Percentiles rank a stretch among this genome's conserved stretches.
phyloP scores from a whole-genome alignment of 129 eudicot genomes.

The Kitagawia praeruptora region DNA sequence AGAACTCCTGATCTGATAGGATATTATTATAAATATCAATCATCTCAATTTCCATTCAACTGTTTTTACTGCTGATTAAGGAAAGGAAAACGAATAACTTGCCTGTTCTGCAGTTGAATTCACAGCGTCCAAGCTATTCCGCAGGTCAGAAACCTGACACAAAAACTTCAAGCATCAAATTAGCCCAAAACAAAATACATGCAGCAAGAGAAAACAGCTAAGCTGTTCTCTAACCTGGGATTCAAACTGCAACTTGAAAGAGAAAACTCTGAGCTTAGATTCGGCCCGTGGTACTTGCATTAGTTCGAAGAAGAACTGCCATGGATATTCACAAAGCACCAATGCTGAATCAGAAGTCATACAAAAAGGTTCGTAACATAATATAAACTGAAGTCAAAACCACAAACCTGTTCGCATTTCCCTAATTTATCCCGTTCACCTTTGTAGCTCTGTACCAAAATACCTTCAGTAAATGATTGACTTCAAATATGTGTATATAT shows the following conservation, averaged over 20 bases:
- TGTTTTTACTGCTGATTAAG: constrained; percentile 2
- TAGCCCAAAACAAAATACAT: constrained; percentile 12
- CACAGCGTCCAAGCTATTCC: constrained; percentile 52
- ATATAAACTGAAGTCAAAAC: neutral
- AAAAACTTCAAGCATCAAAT: constrained; percentile 5
- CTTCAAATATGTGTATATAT: neutral
- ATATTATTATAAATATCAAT: constrained; percentile 18
- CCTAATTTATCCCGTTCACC: constrained; percentile 78
- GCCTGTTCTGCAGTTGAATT: constrained; percentile 72
- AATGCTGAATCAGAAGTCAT: neutral
- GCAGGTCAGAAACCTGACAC: constrained; percentile 75
- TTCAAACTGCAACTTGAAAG: constrained; percentile 69
- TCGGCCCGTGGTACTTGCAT: constrained; percentile 88
- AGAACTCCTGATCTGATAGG: constrained; percentile 63
- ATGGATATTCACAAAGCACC: constrained; percentile 14
- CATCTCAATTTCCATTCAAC: neutral
- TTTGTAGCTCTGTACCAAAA: constrained; percentile 57
- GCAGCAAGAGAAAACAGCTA: constrained; percentile 9
- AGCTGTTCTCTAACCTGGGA: constrained; percentile 46
- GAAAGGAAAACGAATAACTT: constrained; percentile 17
- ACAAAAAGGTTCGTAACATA: neutral
- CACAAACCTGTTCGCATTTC: constrained; percentile 81
- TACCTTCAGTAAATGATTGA: constrained; percentile 11
- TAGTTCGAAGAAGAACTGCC: constrained; percentile 76
- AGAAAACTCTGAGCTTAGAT: constrained; percentile 76